Base-by-base conservation (phyloP, 768 basidiomycete genomes). In the Piloderma croceum region DNA sequence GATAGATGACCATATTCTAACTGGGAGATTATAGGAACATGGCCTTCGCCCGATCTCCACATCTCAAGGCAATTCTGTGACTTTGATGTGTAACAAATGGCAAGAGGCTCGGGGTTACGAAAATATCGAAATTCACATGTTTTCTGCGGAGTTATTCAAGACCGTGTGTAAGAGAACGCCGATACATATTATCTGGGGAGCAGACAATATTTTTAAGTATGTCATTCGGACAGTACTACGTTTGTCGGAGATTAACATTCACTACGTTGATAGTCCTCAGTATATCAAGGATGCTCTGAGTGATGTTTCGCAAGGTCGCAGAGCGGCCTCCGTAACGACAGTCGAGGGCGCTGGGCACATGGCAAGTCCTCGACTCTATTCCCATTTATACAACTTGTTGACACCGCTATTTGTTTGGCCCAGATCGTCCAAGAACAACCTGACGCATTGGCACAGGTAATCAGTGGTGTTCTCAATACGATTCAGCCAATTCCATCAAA, bases 181-280 rank as follows among this genome's bases (percentile, higher is more conserved):
- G 15, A 46, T 73, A 6, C 74, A 77, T 47, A 35, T 73, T 20
- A 63, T 77, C n/a, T 76, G 71, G 68, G 71, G 70, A 21, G 58
- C 52, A 5, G 51, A 56, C n/a, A 61, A 64, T 24, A 68, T 73
- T 31, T 46, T 72, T n/a, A 56, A 74, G 73, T 74, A 48, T 42
- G 64, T 58, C 17, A 37, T 36, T 29, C 29, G 36, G 39, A 42
- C 20, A 22, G 31, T 39, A 38, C 11, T 18, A 6, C 20, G 17
- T 25, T 9, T 17, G 35, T 10, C 21, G 39, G 31, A 7, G 31
- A 29, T 32, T 47, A 20, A 18, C n/a, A 24, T 42, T 13, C 19
- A 38, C 11, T 38, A 4, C 34, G 13, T 23, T 31, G 24, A 32
- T 25, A 74, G 73, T 15, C 68, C 70, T 2, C 62, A 68, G 38